phyloP scores from a whole-genome alignment of 345 rosid genomes.

The Syzygium oleosum region DNA sequence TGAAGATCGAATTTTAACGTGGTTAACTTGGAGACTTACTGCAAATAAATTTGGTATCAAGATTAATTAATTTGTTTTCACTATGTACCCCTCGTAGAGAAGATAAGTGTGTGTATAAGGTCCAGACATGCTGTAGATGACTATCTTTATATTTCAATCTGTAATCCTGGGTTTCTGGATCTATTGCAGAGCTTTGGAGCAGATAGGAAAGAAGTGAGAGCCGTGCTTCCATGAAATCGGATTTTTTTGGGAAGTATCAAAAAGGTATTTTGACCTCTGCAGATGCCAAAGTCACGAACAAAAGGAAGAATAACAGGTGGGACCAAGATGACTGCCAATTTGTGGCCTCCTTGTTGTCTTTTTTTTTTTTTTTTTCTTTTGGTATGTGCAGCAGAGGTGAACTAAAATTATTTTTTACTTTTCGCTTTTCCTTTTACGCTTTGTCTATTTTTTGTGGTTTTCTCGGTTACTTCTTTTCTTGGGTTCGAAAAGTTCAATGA shows the following conservation, averaged over 20 bases:
- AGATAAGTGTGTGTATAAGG: not conserved
- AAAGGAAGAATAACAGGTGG: constrained; percentile 8
- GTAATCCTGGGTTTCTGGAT: not conserved
- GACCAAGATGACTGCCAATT: not conserved
- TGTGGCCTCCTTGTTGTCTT: not conserved
- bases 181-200: constrained; percentile 63
- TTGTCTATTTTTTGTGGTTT: not conserved
- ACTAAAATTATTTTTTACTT: not conserved
- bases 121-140: not conserved
- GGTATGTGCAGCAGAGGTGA: not conserved
- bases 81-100: not conserved
- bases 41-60: not conserved
- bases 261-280: not conserved
- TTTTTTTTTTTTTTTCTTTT: not conserved
- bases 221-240: constrained; percentile 43
- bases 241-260: not conserved
- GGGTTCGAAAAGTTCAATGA: not conserved
- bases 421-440: not conserved
- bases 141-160: not conserved
- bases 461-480: not conserved
- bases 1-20: not conserved
- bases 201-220: constrained; percentile 84
- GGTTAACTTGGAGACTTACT: not conserved
- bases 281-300: not conserved
- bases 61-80: not conserved